A percentile compares a stretch with the other conserved stretches of the same genome.
Evolutionary conservation across 1,284 basidiomycete genomes (phyloP).

Genomic region (Xerocomus subilludens): DNA sequence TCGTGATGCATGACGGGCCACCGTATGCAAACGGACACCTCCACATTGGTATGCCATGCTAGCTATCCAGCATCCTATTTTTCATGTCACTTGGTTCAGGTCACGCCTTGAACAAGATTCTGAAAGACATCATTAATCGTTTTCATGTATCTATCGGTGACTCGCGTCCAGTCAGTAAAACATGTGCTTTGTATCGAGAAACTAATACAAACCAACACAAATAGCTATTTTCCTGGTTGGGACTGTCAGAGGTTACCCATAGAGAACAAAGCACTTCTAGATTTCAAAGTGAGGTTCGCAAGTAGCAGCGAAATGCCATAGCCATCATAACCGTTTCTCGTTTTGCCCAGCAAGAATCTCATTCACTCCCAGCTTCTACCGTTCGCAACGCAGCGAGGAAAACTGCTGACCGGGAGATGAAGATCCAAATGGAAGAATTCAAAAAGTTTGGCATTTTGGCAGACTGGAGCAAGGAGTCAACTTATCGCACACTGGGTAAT

Average conservation of each 20-base stretch:
- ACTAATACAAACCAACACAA: constrained; percentile 25
- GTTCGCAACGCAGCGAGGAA: constrained; percentile 79
- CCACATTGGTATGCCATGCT: constrained; percentile 81
- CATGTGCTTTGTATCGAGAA: constrained; percentile 3
- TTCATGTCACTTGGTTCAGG: constrained; percentile 61
- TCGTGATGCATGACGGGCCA: constrained; percentile 95
- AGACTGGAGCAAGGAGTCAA: constrained; percentile 82
- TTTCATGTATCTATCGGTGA: constrained; percentile 85
- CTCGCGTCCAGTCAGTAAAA: constrained; percentile 79
- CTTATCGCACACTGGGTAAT: constrained; percentile 88
- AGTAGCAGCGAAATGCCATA: neutral
- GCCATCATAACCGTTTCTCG: constrained; percentile 14
- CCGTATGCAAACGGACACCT: constrained; percentile 98
- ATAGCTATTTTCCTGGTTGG: constrained; percentile 95
- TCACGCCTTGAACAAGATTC: constrained; percentile 96
- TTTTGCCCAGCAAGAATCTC: constrained; percentile 61
- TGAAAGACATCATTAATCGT: constrained; percentile 97
- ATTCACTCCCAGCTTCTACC: constrained; percentile 65
- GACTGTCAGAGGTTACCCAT: constrained; percentile 99
- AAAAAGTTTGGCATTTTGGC: constrained; percentile 91
- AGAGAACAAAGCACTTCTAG: constrained; percentile 89
- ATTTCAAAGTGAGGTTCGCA: constrained; percentile 65
- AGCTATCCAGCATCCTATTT: constrained; percentile 2
- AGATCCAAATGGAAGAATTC: constrained; percentile 85
- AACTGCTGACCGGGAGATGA: constrained; percentile 83